phyloP scores from a whole-genome alignment of 75 land plant species.

The Cryptomeria japonica region DNA sequence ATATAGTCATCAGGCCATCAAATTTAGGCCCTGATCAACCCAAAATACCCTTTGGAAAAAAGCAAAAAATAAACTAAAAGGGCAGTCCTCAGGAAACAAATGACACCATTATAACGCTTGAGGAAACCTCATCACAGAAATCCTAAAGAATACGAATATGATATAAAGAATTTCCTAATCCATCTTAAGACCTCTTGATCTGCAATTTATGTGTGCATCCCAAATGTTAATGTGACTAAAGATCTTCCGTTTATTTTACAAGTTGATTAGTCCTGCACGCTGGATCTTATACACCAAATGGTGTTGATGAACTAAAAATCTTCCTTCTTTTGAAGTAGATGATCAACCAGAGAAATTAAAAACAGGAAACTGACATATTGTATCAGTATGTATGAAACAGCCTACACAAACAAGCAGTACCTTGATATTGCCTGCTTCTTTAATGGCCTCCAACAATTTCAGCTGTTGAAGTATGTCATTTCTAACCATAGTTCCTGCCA shows the following conservation, averaged over 20 bases:
- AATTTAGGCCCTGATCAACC: not conserved
- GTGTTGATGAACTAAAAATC: not conserved
- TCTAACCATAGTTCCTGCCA: not conserved
- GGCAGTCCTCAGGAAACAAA: not conserved
- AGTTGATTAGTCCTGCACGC: not conserved
- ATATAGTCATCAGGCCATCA: no score
- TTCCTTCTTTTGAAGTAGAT: not conserved
- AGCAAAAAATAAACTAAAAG: not conserved
- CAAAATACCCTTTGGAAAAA: not conserved
- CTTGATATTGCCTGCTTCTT: constrained; percentile 44
- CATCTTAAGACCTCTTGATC: not conserved
- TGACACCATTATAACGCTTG: not conserved
- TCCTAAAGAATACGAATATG: not conserved
- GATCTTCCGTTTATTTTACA: not conserved
- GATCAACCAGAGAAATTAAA: not conserved
- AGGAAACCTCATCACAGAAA: not conserved
- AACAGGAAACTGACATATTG: not conserved
- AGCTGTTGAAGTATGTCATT: constrained; percentile 18
- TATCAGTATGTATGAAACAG: not conserved
- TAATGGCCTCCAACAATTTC: constrained; percentile 34
- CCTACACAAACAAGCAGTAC: not conserved
- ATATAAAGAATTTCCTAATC: not conserved
- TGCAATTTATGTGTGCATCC: no score
- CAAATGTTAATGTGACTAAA: not conserved
- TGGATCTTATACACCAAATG: not conserved